These are phyloP conservation scores for Monilinia laxa DNA, from an alignment of 2,329 filamentous ascomycete species.

Conservation along the genomic window DNA sequence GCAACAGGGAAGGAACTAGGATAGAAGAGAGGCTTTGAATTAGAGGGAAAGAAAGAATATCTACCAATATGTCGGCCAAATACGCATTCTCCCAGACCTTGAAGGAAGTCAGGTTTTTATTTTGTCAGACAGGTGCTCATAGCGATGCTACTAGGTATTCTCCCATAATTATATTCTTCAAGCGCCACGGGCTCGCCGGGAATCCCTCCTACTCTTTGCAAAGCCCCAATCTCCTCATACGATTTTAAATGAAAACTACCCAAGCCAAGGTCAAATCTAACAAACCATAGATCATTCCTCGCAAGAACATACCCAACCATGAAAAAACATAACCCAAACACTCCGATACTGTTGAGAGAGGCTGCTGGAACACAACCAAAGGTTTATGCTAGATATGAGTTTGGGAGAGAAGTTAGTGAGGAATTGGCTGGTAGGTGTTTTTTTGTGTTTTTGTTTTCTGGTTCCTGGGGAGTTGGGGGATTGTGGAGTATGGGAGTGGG, in stretches of 20 bases:
- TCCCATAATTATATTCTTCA: background rate
- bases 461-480: background rate
- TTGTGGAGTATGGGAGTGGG: background rate
- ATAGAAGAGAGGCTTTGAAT: conserved; percentile 23
- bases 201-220: background rate
- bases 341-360: conserved; percentile 92
- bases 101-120: conserved; percentile 95
- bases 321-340: conserved; percentile 98
- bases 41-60: conserved; percentile 23
- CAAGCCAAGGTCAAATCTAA: conserved; percentile 17
- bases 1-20: background rate
- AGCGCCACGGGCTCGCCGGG: no score
- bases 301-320: conserved; percentile 91
- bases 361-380: conserved; percentile 79
- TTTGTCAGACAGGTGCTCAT: conserved; percentile 91
- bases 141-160: conserved; percentile 82
- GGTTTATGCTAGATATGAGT: conserved; percentile 87
- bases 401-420: conserved; percentile 67
- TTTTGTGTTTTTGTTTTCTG: background rate
- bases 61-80: conserved; percentile 75
- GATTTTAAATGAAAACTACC: background rate
- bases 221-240: background rate
- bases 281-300: conserved; percentile 72
- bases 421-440: conserved; percentile 54
- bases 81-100: conserved; percentile 86